phyloP scores from a whole-genome alignment of 2,329 filamentous ascomycete genomes.

The Lojkania enalia region DNA sequence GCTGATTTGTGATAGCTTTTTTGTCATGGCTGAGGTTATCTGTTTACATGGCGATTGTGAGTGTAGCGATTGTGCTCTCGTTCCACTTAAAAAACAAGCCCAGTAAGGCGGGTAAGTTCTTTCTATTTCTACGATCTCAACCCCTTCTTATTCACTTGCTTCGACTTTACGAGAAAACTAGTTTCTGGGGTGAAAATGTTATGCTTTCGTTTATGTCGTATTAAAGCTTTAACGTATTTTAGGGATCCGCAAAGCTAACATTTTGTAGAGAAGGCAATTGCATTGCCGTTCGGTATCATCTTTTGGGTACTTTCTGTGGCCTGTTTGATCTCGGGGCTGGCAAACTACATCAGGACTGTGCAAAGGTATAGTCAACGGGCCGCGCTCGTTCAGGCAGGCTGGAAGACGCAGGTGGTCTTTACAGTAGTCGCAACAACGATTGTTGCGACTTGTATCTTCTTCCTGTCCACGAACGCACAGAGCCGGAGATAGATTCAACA shows the following conservation, averaged over 20 bases:
- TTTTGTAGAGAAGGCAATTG: slow-evolving; percentile 70
- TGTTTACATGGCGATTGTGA: slow-evolving; percentile 88
- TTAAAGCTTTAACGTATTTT: no score
- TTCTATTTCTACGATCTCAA: background rate
- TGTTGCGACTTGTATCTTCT: slow-evolving; percentile 46
- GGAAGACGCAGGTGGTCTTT: slow-evolving; percentile 82
- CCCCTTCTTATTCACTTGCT: no score
- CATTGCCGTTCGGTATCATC: slow-evolving; percentile 79
- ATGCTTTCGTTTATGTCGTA: background rate
- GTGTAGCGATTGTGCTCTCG: slow-evolving; percentile 86
- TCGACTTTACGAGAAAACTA: no score
- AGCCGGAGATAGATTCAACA: no score
- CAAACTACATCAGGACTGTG: slow-evolving; percentile 84
- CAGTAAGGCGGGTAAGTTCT: slow-evolving; percentile 42
- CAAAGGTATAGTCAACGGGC: slow-evolving; percentile 76
- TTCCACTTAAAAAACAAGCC: slow-evolving; percentile 85
- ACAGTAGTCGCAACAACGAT: slow-evolving; percentile 46
- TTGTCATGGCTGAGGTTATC: slow-evolving; percentile 88
- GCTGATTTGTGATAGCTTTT: slow-evolving; percentile 58
- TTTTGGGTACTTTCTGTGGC: slow-evolving; percentile 83
- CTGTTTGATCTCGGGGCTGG: slow-evolving; percentile 76
- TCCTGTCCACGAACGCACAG: slow-evolving; percentile 45
- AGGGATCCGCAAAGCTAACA: slow-evolving; percentile 1
- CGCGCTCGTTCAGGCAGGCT: slow-evolving; percentile 89
- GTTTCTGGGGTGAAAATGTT: no score